Evolutionary conservation across 164 flowering plant species (phyloP).

Genomic region (Vitis labrusca): DNA sequence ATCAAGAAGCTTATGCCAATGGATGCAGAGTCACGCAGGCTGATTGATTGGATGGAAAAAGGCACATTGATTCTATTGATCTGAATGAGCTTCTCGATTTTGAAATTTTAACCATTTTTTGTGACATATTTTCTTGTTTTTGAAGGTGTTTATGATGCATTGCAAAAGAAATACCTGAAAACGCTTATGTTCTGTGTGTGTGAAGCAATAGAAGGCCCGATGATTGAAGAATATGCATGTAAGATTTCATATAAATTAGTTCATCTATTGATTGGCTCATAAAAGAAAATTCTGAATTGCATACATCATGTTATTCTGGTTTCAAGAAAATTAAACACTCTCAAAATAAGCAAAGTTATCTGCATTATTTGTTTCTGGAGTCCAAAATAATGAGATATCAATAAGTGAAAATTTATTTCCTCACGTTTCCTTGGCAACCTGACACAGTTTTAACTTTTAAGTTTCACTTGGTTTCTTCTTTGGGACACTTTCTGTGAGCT

Average conservation of each 20-base stretch:
- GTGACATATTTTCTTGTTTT: neutral
- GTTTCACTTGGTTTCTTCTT: no score
- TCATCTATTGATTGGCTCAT: no score
- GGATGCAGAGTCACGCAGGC: constrained; percentile 91
- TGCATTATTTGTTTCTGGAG: no score
- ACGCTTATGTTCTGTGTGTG: constrained; percentile 89
- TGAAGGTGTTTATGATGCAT: constrained; percentile 89
- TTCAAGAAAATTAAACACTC: no score
- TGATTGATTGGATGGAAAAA: constrained; percentile 99
- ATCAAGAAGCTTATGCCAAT: constrained; percentile 94
- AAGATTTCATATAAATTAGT: constrained; percentile 17
- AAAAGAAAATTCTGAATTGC: no score
- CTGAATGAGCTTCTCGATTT: neutral
- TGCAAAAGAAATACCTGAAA: constrained; percentile 82
- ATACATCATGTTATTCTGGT: no score
- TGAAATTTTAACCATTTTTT: neutral
- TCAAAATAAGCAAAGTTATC: no score
- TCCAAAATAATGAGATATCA: no score
- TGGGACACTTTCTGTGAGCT: no score
- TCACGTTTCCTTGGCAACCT: no score
- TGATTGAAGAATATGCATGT: constrained; percentile 96
- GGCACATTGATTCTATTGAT: constrained; percentile 29
- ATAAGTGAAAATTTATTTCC: no score
- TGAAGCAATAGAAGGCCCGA: constrained; percentile 78
- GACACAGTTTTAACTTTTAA: no score